These are phyloP conservation scores for Plenodomus biglobosus DNA, from an alignment of 2,329 filamentous ascomycete genomes.

Conservation along the genomic window DNA sequence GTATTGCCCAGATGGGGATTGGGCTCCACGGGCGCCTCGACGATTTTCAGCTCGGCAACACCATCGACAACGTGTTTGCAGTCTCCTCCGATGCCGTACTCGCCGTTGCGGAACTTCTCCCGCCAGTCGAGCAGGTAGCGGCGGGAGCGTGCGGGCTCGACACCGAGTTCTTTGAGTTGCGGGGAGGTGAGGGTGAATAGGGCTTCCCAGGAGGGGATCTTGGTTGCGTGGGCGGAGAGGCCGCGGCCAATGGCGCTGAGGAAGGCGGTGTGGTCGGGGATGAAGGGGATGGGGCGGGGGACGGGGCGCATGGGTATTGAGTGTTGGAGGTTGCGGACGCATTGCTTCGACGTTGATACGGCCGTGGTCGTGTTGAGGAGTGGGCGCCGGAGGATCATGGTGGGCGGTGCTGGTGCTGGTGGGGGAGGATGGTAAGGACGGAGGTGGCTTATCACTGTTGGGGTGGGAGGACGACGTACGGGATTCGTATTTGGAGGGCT, in stretches of 20 bases:
- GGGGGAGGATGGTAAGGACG: no score
- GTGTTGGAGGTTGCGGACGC: conserved; percentile 43
- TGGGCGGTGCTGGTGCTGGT: conserved; percentile 18
- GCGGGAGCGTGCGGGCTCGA: conserved; percentile 81
- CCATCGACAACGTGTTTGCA: conserved; percentile 67
- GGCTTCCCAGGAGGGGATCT: conserved; percentile 87
- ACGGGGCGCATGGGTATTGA: conserved; percentile 49
- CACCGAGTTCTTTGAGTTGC: conserved; percentile 76
- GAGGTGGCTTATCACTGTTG: no score
- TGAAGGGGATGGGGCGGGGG: conserved; percentile 77
- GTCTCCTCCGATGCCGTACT: conserved; percentile 81
- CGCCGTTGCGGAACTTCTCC: conserved; percentile 76
- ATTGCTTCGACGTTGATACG: conserved; percentile 31
- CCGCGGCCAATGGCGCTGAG: conserved; percentile 88
- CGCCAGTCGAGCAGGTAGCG: conserved; percentile 87
- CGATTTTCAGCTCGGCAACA: conserved; percentile 59
- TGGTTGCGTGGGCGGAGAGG: conserved; percentile 77
- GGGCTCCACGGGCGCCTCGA: conserved; percentile 54
- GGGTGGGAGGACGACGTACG: no score
- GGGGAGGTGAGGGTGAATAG: conserved; percentile 79
- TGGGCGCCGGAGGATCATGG: conserved; percentile 42
- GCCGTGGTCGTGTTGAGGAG: conserved; percentile 31
- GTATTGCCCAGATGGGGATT: conserved; percentile 29
- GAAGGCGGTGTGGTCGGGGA: conserved; percentile 83
- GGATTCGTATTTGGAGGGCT: no score